These are phyloP conservation scores for Suillus lakei DNA, from an alignment of 768 basidiomycete species.

Conservation along the genomic window DNA sequence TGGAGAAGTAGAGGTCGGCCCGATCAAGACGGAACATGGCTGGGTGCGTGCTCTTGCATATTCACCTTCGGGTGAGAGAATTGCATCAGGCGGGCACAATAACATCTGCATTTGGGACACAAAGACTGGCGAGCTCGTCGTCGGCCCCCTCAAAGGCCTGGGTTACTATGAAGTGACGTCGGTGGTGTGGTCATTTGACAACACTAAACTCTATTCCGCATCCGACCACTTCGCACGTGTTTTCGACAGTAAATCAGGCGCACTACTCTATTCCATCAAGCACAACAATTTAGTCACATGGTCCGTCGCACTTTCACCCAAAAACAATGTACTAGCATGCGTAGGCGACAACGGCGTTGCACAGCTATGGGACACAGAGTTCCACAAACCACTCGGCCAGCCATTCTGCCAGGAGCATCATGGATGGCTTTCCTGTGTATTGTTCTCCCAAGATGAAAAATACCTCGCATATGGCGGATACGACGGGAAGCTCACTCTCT, in stretches of 20 bases:
- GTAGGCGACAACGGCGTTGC: background rate
- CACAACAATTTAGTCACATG: background rate
- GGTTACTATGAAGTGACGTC: background rate
- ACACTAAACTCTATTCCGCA: background rate
- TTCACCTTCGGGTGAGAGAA: background rate
- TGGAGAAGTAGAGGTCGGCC: background rate
- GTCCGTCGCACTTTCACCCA: background rate
- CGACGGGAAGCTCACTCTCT: background rate
- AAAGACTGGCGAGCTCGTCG: background rate
- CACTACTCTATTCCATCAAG: background rate
- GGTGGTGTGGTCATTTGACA: background rate
- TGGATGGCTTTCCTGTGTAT: background rate
- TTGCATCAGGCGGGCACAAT: background rate
- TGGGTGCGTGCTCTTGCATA: background rate
- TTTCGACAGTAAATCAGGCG: background rate
- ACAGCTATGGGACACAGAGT: background rate
- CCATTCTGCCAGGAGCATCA: background rate
- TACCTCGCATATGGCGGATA: background rate
- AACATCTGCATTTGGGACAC: background rate
- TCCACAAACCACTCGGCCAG: background rate
- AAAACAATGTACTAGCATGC: background rate
- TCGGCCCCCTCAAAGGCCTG: background rate
- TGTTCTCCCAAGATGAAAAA: background rate
- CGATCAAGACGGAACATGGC: background rate
- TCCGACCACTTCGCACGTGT: background rate